Percentiles rank a stretch among this genome's conserved stretches.
Conservation (phyloP, 2,329 filamentous ascomycete genomes). For the Stachybotrys chlorohalonatus region DNA sequence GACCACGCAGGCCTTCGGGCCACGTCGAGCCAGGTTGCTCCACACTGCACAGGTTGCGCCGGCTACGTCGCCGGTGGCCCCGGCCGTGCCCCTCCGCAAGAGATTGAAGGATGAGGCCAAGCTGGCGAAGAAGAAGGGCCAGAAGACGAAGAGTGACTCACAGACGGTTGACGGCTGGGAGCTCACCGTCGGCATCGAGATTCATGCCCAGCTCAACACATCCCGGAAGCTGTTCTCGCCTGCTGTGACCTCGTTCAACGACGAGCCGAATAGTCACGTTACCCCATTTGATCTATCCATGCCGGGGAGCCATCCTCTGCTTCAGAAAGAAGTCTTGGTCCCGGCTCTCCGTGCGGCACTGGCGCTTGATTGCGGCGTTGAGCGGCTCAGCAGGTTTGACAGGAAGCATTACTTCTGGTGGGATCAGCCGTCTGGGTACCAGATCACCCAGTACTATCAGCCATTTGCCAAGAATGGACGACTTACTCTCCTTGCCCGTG, state of each 20-base stretch:
- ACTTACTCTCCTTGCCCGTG: constrained; percentile 61
- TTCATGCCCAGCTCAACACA: constrained; percentile 93
- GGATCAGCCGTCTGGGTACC: constrained; percentile 93
- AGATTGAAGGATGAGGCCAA: constrained; percentile 64
- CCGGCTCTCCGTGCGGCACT: constrained; percentile 87
- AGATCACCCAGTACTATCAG: constrained; percentile 93
- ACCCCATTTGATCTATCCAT: constrained; percentile 82
- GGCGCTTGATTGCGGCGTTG: constrained; percentile 71
- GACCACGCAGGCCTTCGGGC: not conserved
- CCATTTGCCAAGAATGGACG: constrained; percentile 61
- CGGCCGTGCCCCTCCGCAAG: constrained; percentile 53
- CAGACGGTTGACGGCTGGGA: constrained; percentile 68
- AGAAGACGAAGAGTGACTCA: constrained; percentile 32
- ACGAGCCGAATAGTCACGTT: constrained; percentile 75
- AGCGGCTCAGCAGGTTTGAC: constrained; percentile 75
- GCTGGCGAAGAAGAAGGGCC: constrained; percentile 56
- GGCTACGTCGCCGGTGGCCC: constrained; percentile 8
- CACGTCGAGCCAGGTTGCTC: constrained; percentile 14
- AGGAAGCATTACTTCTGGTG: constrained; percentile 99
- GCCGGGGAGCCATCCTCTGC: constrained; percentile 79
- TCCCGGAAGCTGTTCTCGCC: constrained; percentile 80
- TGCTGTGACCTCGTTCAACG: constrained; percentile 54
- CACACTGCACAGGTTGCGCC: constrained; percentile 19
- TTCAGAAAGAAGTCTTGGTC: constrained; percentile 74
- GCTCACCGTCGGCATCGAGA: constrained; percentile 91